Conservation (phyloP, 2,329 filamentous ascomycete genomes). For the Alternaria atra region DNA sequence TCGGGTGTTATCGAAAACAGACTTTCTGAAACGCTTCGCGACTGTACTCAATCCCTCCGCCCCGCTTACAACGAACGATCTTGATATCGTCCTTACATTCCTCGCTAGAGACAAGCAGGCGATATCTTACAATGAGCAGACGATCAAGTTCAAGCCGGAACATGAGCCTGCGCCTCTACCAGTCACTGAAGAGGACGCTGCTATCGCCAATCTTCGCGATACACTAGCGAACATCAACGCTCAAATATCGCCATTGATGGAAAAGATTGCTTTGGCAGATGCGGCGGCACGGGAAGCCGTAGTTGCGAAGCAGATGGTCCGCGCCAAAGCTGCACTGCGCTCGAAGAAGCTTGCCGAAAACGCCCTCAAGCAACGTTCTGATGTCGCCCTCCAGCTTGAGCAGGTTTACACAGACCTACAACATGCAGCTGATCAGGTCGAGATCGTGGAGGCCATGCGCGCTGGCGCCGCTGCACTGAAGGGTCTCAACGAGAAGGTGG, state of each 20-base stretch:
- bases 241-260: slow-evolving; percentile 72
- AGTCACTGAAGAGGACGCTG: slow-evolving; percentile 80
- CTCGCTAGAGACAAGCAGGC: slow-evolving; percentile 70
- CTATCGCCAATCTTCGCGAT: slow-evolving; percentile 80
- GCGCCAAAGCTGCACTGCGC: slow-evolving; percentile 80
- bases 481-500: slow-evolving; percentile 77
- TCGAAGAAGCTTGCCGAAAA: slow-evolving; percentile 84
- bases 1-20: slow-evolving; percentile 45
- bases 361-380: slow-evolving; percentile 74
- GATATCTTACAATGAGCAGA: slow-evolving; percentile 79
- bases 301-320: slow-evolving; percentile 73
- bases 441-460: slow-evolving; percentile 84
- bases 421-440: slow-evolving; percentile 83
- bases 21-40: slow-evolving; percentile 47
- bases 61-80: slow-evolving; percentile 65
- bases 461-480: slow-evolving; percentile 76
- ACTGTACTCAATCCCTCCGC: slow-evolving; percentile 36
- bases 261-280: slow-evolving; percentile 61
- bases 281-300: slow-evolving; percentile 74
- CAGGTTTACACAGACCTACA: slow-evolving; percentile 84
- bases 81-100: slow-evolving; percentile 72
- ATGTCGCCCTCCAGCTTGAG: slow-evolving; percentile 82
- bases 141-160: slow-evolving; percentile 72
- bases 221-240: slow-evolving; percentile 73
- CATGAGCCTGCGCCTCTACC: slow-evolving; percentile 54